phyloP scores from a whole-genome alignment of 2,329 filamentous ascomycete species.

The Alternaria novae-zelandiae region DNA sequence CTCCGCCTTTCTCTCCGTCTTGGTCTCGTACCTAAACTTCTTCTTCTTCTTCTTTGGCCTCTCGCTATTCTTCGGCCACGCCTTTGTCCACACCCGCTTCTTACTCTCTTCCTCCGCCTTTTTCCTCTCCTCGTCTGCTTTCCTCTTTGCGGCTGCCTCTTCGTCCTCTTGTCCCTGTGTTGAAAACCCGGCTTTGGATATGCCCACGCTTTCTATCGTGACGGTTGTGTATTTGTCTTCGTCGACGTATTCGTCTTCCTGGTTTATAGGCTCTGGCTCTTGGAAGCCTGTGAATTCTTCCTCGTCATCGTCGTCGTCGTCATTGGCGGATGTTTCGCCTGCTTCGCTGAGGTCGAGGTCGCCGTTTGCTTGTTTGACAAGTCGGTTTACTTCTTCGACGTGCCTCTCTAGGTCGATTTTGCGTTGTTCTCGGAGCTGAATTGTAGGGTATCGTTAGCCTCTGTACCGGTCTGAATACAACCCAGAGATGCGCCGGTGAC shows the following conservation, averaged over 20 bases:
- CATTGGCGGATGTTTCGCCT: conserved; percentile 40
- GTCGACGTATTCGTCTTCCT: conserved; percentile 93
- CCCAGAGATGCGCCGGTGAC: background rate
- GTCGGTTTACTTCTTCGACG: conserved; percentile 74
- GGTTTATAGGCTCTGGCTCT: conserved; percentile 68
- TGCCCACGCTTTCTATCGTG: conserved; percentile 85
- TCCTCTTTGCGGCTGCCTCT: conserved; percentile 32
- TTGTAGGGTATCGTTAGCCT: background rate
- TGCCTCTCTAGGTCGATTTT: conserved; percentile 82
- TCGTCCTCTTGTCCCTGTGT: conserved; percentile 54
- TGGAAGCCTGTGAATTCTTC: conserved; percentile 52
- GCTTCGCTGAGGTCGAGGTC: conserved; percentile 40
- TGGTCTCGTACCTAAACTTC: conserved; percentile 92
- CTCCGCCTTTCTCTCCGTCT: conserved; percentile 74
- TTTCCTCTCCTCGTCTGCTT: conserved; percentile 18
- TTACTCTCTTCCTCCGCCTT: conserved; percentile 54
- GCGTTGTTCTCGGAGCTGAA: conserved; percentile 81
- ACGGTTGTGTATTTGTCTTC: conserved; percentile 96
- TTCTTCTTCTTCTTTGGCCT: conserved; percentile 79
- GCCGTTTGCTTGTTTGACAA: conserved; percentile 67
- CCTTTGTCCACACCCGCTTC: conserved; percentile 59
- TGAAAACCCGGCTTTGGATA: conserved; percentile 75
- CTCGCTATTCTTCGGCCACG: conserved; percentile 53
- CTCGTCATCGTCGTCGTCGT: conserved; percentile 62
- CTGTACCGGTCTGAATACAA: background rate